phyloP scores from a whole-genome alignment of 768 basidiomycete genomes.

The Leccinum obscurum region DNA sequence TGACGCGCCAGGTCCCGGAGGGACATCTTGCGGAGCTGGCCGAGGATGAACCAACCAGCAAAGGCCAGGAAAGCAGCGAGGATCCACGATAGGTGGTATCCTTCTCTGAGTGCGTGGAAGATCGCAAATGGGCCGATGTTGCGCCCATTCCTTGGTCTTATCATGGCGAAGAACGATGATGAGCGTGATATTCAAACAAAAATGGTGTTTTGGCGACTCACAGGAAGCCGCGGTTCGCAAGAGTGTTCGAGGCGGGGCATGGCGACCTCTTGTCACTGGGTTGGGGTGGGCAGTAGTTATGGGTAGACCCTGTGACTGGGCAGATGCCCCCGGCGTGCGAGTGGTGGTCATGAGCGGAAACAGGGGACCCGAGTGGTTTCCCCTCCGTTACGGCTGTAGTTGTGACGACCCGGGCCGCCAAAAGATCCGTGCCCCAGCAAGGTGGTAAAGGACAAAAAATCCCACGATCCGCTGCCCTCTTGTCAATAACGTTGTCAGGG shows the following conservation, averaged over 20 bases:
- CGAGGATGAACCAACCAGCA: slow-evolving; percentile 48
- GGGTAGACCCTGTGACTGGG: slow-evolving; percentile 39
- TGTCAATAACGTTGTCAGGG: too few relatives aligned
- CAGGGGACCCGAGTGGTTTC: slow-evolving; percentile 8
- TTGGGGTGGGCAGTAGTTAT: slow-evolving; percentile 46
- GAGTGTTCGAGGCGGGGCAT: slow-evolving; percentile 71
- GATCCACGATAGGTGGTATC: slow-evolving; percentile 49
- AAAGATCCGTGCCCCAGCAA: too few relatives aligned
- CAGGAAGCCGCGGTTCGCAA: slow-evolving; percentile 78
- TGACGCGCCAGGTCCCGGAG: slow-evolving; percentile 46
- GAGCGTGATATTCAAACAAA: background rate
- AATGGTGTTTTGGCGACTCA: slow-evolving; percentile 36
- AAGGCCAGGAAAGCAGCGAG: slow-evolving; percentile 50
- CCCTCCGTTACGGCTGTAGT: background rate
- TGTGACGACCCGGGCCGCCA: background rate
- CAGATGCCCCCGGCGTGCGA: slow-evolving; percentile 31
- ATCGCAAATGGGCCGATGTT: slow-evolving; percentile 43
- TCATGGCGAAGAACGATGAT: background rate
- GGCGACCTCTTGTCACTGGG: slow-evolving; percentile 56
- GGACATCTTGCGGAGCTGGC: slow-evolving; percentile 35
- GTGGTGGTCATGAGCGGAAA: slow-evolving; percentile 24
- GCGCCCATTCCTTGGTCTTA: slow-evolving; percentile 52
- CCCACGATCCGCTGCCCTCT: too few relatives aligned
- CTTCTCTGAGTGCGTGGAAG: slow-evolving; percentile 43
- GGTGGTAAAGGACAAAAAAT: too few relatives aligned